Base-by-base conservation (phyloP, 2,329 filamentous ascomycete species). In the Alternaria hordeiaustralica region DNA sequence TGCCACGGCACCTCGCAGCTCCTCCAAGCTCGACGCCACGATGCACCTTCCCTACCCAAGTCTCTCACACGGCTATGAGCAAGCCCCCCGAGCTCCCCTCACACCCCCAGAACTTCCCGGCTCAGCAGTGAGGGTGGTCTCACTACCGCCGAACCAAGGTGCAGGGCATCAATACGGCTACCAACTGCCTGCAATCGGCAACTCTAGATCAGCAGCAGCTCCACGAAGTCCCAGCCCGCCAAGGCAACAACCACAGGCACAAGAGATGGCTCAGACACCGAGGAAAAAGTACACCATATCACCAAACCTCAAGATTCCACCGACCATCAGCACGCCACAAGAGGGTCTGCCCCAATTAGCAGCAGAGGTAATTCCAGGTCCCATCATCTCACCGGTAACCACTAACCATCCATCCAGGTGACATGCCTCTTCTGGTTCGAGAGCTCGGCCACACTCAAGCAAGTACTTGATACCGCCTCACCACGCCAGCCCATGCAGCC, bases 401-500 rank as follows among this genome's bases (percentile, higher is more conserved):
- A 55, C 72, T 53, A 73, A 63, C 26, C 21, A 54, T 33, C n/a
- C 47, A 54, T 43, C 15, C 45, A 97, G 92, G 92, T 98, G 80
- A 97, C 95, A 12, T 97, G 95, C 76, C 86, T 99, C 13, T 97
- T 98, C 82, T 98, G 96, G 95, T 98, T 98, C 78, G 94, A 98
- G 80, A 92, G 91, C 15, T 91, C 92, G 46, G 87, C 91, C n/a
- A 91, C 91, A 21, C 83, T 98, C 15, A 88, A 91, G 70, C 86
- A 88, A 61, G 92, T 94, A 41, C 91, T 94, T 76, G 87, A 89
- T 10, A 82, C 88, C 6, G 80, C 81, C 41, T 79, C 80, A 9
- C 76, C 82, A 66, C 68, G 74, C 71, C 67, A 76, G 43, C 68
- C 83, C 36, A 77, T 87, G 50, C 82, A 86, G 60, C 82, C 87